Base-by-base conservation (phyloP, 495 filamentous ascomycete genomes). In the Podospora bellae-mahoneyi region DNA sequence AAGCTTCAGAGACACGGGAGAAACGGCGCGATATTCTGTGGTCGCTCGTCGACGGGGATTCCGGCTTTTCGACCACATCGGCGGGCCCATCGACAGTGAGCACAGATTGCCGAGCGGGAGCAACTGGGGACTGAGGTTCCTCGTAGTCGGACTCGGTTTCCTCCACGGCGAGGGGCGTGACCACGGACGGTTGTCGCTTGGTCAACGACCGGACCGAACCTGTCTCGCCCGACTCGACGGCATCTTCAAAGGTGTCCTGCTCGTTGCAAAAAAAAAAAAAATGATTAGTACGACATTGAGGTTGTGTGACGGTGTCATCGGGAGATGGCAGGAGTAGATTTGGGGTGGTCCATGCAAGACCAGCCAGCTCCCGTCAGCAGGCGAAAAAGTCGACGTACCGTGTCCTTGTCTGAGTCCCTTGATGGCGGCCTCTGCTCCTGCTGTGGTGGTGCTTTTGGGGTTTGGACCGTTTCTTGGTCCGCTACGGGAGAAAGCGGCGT, bases 211-310 rank as follows among this genome's bases (percentile, higher is more conserved):
- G 77, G 27, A 82, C 72, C 55, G 81, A 83, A 62, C 77, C 75
- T 18, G 78, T 82, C 78, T 92, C 91, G 63, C 77, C 75, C n/a
- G 78, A 82, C 78, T 92, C 91, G 71, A 86, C 80, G 66, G 90
- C 90, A 80, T 94, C 90, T 75, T 92, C 90, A 66, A 92, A 93
- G 23, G 87, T 87, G 67, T 93, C 91, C 90, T 92, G 77, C 60
- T 70, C 39, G 63, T 68, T 58, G 69, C 58, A 63, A 65, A 39
- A 23, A 23, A 39, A 23, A 23, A 23, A 2, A 1, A 23, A 48
- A 48, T 48, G 7, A 39, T 74, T 68, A 74, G 72, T 62, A 66
- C 20, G 15, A 44, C 48, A 66, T 7, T 48, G 65, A 58, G 61
- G 56, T 19, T 56, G 54, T 65, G 67, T 71, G 68, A 73, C 72